Evolutionary conservation across 257 asterid genomes (phyloP).

Genomic region (Agastache rugosa): DNA sequence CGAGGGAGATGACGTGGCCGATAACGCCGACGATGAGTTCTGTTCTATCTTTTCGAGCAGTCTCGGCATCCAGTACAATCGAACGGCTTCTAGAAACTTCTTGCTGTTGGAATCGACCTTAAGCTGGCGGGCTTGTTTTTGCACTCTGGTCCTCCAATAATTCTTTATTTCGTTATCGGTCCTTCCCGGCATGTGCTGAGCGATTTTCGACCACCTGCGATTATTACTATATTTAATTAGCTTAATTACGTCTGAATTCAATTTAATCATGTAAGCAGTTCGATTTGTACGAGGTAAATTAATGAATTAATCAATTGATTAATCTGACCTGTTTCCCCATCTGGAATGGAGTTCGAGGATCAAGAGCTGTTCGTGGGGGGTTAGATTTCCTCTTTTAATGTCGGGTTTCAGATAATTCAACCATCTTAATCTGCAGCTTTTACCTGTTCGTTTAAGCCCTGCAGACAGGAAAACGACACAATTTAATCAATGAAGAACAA

Average conservation of each 20-base stretch:
- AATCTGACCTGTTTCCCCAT: conserved; percentile 77
- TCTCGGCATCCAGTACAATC: conserved; percentile 72
- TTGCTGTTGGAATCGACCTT: conserved; percentile 81
- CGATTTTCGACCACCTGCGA: conserved; percentile 84
- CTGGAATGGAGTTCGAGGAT: conserved; percentile 87
- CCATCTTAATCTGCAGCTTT: conserved; percentile 91
- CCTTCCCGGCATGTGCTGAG: conserved; percentile 77
- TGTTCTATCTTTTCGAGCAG: conserved; percentile 64
- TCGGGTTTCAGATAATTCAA: conserved; percentile 85
- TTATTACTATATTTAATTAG: not conserved
- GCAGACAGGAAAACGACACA: not conserved
- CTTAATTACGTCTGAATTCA: too few species aligned
- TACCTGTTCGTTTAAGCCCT: conserved; percentile 88
- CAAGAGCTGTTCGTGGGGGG: conserved; percentile 74
- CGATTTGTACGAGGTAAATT: too few species aligned
- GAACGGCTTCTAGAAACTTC: conserved; percentile 68
- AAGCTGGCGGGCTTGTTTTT: conserved; percentile 81
- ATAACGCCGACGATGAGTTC: conserved; percentile 33
- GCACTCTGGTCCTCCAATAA: conserved; percentile 92
- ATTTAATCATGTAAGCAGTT: too few species aligned
- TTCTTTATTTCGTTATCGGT: conserved; percentile 90
- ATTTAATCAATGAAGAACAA: not conserved
- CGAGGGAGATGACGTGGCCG: conserved; percentile 15
- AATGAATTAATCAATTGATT: not conserved
- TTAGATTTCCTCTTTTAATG: conserved; percentile 72